Evolutionary conservation across 345 rosid species (phyloP).

Genomic region (Lepidium aucheri): DNA sequence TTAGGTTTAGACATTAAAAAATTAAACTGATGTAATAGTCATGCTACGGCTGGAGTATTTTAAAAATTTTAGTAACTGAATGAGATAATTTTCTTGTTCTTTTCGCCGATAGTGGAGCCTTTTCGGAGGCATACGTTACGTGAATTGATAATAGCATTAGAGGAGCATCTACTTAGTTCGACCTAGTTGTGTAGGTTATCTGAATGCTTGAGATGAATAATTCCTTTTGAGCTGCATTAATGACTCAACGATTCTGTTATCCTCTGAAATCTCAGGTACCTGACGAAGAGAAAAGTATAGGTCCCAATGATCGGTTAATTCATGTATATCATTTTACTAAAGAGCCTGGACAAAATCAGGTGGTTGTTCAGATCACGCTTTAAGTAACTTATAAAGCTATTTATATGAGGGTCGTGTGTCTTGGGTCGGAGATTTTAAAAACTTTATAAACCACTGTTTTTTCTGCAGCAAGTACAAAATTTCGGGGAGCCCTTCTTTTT

Average conservation of each 20-base stretch:
- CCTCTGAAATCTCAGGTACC: conserved; percentile 49
- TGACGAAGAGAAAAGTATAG: conserved; percentile 81
- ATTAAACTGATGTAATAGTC: background rate
- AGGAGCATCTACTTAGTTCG: background rate
- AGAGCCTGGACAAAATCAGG: conserved; percentile 68
- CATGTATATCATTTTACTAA: conserved; percentile 87
- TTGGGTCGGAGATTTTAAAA: background rate
- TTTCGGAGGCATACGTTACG: background rate
- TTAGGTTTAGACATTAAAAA: background rate
- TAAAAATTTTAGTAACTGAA: background rate
- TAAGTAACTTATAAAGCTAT: background rate
- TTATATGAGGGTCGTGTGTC: background rate
- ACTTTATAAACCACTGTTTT: conserved; percentile 1
- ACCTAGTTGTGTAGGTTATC: background rate
- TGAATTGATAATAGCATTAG: background rate
- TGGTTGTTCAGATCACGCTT: conserved; percentile 31
- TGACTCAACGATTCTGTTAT: background rate
- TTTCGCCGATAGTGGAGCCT: background rate
- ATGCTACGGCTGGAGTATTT: background rate
- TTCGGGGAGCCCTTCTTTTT: conserved; percentile 96
- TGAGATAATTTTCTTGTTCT: background rate
- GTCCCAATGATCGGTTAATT: conserved; percentile 72
- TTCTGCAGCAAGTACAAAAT: conserved; percentile 74
- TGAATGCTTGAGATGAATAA: conserved; percentile 1
- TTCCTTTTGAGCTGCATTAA: background rate